phyloP scores from a whole-genome alignment of 306 rosid genomes.

The Lathyrus oleraceus region DNA sequence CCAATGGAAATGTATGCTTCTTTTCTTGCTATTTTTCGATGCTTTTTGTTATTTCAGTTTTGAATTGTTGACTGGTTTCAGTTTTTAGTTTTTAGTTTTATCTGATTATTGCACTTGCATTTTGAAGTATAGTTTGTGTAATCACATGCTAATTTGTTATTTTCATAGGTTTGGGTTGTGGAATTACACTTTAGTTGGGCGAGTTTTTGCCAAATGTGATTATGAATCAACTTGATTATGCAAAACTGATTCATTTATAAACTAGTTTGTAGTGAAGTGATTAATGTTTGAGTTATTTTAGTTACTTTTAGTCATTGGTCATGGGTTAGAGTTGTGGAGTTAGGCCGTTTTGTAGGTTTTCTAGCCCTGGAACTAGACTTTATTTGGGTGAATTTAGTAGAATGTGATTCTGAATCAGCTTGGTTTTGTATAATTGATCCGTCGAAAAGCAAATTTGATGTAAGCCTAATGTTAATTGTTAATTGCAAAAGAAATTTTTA shows the following conservation, averaged over 20 bases:
- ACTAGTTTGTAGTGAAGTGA: not conserved
- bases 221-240: not conserved
- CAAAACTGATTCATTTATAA: not conserved
- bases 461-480: not conserved
- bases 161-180: not conserved
- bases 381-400: not conserved
- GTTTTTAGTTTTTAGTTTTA: not conserved
- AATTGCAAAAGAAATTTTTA: slow-evolving; percentile 14
- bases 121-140: slow-evolving; percentile 23
- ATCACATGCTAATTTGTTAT: not conserved
- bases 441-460: not conserved
- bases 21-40: not conserved
- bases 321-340: not conserved
- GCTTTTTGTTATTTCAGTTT: not conserved
- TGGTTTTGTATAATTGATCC: not conserved
- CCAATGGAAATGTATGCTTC: slow-evolving; percentile 70
- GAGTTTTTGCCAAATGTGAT: not conserved
- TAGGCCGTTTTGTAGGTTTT: not conserved
- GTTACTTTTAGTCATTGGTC: not conserved
- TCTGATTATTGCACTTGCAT: not conserved
- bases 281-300: not conserved
- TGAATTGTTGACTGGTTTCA: slow-evolving; percentile 2
- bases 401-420: not conserved
- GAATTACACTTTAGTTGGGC: not conserved
- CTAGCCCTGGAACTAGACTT: not conserved